Base-by-base conservation (phyloP, 768 basidiomycete species). In the Suillus paluster region DNA sequence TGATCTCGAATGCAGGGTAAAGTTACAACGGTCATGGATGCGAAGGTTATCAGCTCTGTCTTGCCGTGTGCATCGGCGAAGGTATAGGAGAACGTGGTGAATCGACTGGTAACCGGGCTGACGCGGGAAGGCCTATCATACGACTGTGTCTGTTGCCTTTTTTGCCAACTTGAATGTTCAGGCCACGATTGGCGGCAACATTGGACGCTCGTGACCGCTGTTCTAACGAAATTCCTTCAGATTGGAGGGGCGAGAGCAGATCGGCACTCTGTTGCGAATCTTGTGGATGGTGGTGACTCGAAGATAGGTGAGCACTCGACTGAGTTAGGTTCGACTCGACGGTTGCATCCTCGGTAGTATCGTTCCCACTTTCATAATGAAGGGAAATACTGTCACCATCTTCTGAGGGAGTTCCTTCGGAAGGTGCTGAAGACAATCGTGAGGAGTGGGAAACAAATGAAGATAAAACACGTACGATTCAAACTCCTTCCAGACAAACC, bases 331-430 rank as follows among this genome's bases (percentile, higher is more conserved):
- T 52, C 49, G 84, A 83, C 59, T 85, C 84, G 27, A 77, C 71
- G 44, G 81, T 81, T 21, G 72, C 75, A 52, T 87, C 86, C 64
- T 88, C 90, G 25, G 85, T 85, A 19, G 85, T 85, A 66, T 93
- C 92, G 41, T 88, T 84, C 33, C 87, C 90, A 68, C 90, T 92
- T 62, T 90, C 91, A 56, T 91, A 90, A 45, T 86, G 83, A 25
- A 85, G 70, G 4, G 88, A 90, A 59, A 82, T 73, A 58, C 87
- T 86, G 56, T 93, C 93, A 41, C 83, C 85, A 56, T 91, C 91
- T 56, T 85, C 84, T 5, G 88, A 91, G 55, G 82, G 86, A 3
- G 75, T 79, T 63, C 91, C 92, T 58, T 90, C 87, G 50, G 83
- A 72, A 61, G 82, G 67, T 53, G 78, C 78, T 80, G 67, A 60